phyloP scores from a whole-genome alignment of 257 asterid genomes.

The Oldenlandia corymbosa region DNA sequence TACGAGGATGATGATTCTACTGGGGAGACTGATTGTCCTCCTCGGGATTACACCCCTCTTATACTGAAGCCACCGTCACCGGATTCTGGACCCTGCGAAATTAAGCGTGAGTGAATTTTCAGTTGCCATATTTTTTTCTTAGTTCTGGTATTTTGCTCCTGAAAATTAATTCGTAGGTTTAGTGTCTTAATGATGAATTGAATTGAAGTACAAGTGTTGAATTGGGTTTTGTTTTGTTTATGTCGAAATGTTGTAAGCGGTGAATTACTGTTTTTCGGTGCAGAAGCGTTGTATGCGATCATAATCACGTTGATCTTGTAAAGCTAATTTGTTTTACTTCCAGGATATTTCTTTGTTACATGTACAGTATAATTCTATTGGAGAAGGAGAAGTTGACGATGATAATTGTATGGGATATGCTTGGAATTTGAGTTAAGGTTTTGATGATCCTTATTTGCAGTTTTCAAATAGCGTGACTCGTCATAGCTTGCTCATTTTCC shows the following conservation, averaged over 20 bases:
- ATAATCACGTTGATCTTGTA: no score
- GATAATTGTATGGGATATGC: background rate
- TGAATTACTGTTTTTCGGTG: background rate
- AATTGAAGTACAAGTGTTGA: background rate
- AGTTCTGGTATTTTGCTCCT: no score
- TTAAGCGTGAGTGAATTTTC: slow-evolving; percentile 45
- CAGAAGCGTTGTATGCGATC: background rate
- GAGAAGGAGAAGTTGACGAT: background rate
- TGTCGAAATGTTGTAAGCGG: background rate
- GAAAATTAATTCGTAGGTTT: background rate
- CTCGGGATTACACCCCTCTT: slow-evolving; percentile 39
- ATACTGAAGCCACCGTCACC: slow-evolving; percentile 39
- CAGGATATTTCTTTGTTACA: no score
- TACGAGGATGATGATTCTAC: slow-evolving; percentile 16
- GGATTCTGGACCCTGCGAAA: slow-evolving; percentile 69
- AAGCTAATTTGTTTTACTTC: background rate
- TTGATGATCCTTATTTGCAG: no score
- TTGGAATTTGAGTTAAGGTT: background rate
- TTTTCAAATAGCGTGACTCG: no score
- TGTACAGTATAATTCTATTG: background rate
- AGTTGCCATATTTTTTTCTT: background rate
- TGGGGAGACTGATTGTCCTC: slow-evolving; percentile 23
- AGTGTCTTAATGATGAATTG: slow-evolving; percentile 1
- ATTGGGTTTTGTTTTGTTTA: background rate
- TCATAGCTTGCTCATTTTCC: background rate